These are phyloP conservation scores for Dothidotthia symphoricarpi DNA, from an alignment of 2,329 filamentous ascomycete species.

Conservation along the genomic window DNA sequence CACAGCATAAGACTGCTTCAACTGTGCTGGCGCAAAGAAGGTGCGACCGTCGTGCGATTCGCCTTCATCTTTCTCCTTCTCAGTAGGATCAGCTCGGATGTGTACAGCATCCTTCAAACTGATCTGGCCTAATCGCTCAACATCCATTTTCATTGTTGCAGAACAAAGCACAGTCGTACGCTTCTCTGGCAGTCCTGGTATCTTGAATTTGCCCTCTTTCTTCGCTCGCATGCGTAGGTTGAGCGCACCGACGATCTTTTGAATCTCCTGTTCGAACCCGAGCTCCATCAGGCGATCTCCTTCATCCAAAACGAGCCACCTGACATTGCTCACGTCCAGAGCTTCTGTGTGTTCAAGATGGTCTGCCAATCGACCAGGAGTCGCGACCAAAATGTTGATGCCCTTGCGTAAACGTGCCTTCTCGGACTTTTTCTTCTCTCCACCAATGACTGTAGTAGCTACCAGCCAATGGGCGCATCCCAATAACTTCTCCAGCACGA, in stretches of 20 bases:
- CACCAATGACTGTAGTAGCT: conserved; percentile 76
- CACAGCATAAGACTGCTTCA: conserved; percentile 88
- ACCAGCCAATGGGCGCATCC: conserved; percentile 94
- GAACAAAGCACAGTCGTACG: conserved; percentile 90
- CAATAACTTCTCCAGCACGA: conserved; percentile 79
- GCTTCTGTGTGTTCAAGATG: conserved; percentile 91
- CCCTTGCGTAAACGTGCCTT: conserved; percentile 93
- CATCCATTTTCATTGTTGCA: conserved; percentile 96
- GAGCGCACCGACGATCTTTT: conserved; percentile 78
- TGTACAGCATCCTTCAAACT: conserved; percentile 90
- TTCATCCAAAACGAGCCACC: conserved; percentile 94
- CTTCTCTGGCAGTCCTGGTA: conserved; percentile 67
- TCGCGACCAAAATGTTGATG: conserved; percentile 92
- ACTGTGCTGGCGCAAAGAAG: conserved; percentile 83
- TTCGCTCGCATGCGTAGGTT: conserved; percentile 62
- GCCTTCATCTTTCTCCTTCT: conserved; percentile 51
- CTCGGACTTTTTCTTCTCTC: conserved; percentile 74
- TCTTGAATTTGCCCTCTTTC: conserved; percentile 59
- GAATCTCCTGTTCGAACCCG: conserved; percentile 92
- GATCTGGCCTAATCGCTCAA: conserved; percentile 89
- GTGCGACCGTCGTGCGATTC: conserved; percentile 48
- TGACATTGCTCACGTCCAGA: conserved; percentile 80
- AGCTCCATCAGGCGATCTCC: conserved; percentile 98
- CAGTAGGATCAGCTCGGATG: conserved; percentile 66
- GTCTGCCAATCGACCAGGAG: conserved; percentile 85